Conservation (phyloP, 1,139 yeast genomes). For the Protomyces pachydermus region DNA sequence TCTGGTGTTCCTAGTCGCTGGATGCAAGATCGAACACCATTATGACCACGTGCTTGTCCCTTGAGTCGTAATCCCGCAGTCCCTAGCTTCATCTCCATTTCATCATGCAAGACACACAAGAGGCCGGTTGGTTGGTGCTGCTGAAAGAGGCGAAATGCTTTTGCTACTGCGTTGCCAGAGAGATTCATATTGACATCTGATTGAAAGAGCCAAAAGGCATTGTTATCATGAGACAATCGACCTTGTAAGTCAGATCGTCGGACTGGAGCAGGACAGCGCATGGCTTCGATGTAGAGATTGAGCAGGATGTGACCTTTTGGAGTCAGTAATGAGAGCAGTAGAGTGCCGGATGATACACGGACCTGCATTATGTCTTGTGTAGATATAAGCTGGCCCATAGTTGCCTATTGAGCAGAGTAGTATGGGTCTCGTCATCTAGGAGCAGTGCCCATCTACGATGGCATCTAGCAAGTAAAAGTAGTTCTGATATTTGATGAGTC, state of each 20-base stretch:
- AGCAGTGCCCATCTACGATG: not conserved
- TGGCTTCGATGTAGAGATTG: not conserved
- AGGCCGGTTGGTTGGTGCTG: not conserved
- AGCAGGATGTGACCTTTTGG: slow-evolving; percentile 7
- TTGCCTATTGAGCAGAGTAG: not conserved
- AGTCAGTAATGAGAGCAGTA: not conserved
- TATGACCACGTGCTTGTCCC: slow-evolving; percentile 24
- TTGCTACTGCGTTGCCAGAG: slow-evolving; percentile 6
- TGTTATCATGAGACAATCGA: not conserved
- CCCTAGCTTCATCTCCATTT: slow-evolving; percentile 17
- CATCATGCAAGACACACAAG: slow-evolving; percentile 18
- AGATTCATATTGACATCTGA: slow-evolving; percentile 12
- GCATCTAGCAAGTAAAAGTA: not conserved
- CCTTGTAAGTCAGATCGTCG: not conserved
- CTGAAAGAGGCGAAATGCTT: not conserved
- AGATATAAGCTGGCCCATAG: not conserved
- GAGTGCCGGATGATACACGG: not conserved
- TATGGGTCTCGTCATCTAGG: not conserved
- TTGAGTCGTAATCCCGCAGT: not conserved
- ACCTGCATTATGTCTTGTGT: slow-evolving; percentile 23
- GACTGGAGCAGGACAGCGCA: not conserved
- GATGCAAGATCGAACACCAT: slow-evolving; percentile 20
- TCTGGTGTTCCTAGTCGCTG: slow-evolving; percentile 1
- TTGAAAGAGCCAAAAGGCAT: slow-evolving; percentile 1
- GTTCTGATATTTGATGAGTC: not conserved